Conservation (phyloP, 1,284 basidiomycete species). For the Puccinia triticina region DNA sequence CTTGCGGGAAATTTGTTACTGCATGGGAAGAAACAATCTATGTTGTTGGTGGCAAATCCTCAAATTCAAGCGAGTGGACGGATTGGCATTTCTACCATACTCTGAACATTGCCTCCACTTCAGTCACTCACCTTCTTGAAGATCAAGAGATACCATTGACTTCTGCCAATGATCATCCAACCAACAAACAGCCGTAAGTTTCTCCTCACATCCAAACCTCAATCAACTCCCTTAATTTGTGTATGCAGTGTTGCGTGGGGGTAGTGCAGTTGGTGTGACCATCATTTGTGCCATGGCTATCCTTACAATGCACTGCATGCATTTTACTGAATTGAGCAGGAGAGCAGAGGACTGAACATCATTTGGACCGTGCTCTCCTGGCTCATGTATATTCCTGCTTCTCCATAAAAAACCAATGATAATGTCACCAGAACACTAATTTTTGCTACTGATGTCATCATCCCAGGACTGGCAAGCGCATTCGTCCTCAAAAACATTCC, state of each 20-base stretch:
- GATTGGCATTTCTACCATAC: background rate
- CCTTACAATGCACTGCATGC: background rate
- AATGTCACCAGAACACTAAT: background rate
- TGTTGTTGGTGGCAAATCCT: background rate
- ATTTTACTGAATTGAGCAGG: background rate
- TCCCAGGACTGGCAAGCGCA: background rate
- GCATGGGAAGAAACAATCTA: background rate
- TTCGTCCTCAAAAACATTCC: background rate
- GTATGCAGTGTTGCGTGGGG: background rate
- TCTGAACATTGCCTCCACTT: background rate
- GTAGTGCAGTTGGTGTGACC: background rate
- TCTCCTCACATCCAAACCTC: too few relatives aligned
- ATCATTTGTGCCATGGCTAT: background rate
- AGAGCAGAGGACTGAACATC: background rate
- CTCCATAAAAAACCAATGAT: too few relatives aligned
- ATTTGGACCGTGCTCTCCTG: background rate
- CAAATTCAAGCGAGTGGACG: too few relatives aligned
- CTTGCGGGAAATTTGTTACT: background rate
- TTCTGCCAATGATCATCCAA: background rate
- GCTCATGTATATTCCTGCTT: background rate
- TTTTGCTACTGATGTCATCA: background rate
- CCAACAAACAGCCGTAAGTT: too few relatives aligned
- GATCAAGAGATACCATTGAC: background rate
- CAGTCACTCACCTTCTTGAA: background rate
- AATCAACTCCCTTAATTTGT: too few relatives aligned